These are phyloP conservation scores for Nicotiana tabacum DNA, from an alignment of 257 asterid genomes.

Conservation along the genomic window DNA sequence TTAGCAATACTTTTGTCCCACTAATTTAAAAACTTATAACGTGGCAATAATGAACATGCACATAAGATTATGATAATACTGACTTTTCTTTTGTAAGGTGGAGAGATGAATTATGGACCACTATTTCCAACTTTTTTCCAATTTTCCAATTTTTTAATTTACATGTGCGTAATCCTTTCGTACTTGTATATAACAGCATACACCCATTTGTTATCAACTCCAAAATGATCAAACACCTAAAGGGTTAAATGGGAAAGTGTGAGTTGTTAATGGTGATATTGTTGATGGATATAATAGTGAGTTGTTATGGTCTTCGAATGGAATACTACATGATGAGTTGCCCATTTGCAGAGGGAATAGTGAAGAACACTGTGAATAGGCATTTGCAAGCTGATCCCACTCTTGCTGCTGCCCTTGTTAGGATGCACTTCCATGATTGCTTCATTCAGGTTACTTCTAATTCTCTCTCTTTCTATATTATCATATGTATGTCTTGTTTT, in stretches of 20 bases:
- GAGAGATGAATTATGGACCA: conserved; percentile 20
- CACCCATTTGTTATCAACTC: no score
- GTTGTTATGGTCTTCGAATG: conserved; percentile 55
- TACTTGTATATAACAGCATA: no score
- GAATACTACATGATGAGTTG: conserved; percentile 59
- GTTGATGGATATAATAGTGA: conserved; percentile 29
- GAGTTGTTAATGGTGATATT: conserved; percentile 25
- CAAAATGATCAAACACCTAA: no score
- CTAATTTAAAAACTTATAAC: not conserved
- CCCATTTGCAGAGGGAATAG: conserved; percentile 54
- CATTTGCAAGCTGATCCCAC: conserved; percentile 73
- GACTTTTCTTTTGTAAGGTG: conserved; percentile 7
- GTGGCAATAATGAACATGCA: conserved; percentile 4
- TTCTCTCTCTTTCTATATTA: not conserved
- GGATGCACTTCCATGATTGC: conserved; percentile 99
- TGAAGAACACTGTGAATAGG: conserved; percentile 42
- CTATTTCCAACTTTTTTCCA: conserved; percentile 12
- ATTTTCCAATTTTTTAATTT: not conserved
- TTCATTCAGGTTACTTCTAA: conserved; percentile 52
- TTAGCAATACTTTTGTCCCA: not conserved
- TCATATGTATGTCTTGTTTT: no score
- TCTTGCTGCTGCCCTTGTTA: conserved; percentile 70
- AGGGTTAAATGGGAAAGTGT: conserved; percentile 21
- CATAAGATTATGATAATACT: conserved; percentile 10
- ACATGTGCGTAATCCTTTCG: no score